A percentile compares a stretch with the other conserved stretches of the same genome.
These are phyloP conservation scores for Pneumocystis canis DNA, from an alignment of 1,139 yeast genomes.

Conservation along the genomic window DNA sequence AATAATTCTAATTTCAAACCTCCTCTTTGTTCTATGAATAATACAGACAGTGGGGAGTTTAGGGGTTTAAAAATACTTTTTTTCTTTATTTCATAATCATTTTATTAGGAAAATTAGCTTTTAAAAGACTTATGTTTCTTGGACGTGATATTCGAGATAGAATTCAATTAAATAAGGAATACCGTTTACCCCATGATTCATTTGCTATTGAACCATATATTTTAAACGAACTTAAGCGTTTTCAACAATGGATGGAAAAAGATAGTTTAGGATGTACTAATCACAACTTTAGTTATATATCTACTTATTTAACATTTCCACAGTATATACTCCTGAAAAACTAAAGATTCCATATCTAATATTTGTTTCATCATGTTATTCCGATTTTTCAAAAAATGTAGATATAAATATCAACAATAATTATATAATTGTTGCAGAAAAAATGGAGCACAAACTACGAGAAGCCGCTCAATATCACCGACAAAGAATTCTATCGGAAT, in stretches of 20 bases:
- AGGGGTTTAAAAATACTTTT: neutral
- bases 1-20: neutral
- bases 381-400: neutral
- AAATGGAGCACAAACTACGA: neutral
- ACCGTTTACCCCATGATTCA: neutral
- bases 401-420: neutral
- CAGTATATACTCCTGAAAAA: neutral
- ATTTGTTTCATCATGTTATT: neutral
- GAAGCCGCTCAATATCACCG: neutral
- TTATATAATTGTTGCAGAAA: neutral
- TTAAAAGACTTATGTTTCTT: slow-evolving; percentile 4
- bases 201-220: neutral
- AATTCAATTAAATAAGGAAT: neutral
- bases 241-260: neutral
- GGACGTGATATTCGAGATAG: slow-evolving; percentile 6
- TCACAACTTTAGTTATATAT: neutral
- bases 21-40: neutral
- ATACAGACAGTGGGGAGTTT: neutral
- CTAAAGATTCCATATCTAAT: neutral
- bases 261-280: neutral
- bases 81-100: neutral
- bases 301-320: neutral
- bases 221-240: neutral
- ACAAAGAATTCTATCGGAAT: neutral
- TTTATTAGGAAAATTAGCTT: slow-evolving; percentile 9